Base-by-base conservation (phyloP, 805 yeast genomes). In the Candida incommunis region DNA sequence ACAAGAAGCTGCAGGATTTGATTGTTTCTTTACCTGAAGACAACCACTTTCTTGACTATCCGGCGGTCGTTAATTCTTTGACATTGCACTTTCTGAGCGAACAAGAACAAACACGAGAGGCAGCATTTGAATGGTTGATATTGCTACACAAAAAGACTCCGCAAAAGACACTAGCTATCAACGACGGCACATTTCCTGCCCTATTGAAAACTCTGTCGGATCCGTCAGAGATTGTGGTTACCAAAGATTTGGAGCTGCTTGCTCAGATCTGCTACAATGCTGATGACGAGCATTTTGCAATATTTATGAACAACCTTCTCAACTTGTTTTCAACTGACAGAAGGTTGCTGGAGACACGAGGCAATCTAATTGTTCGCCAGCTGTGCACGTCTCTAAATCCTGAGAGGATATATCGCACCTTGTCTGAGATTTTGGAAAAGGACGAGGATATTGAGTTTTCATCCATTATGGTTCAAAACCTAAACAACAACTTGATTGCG, bases 81-180 rank as follows among this genome's bases (percentile, higher is more conserved):
- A 79, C 85, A 2, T 59, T 76, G 35, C 94, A 87, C 57, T 78
- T 82, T 49, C 63, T 76, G 47, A 78, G 76, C 50, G 85, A 82
- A 44, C 80, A 83, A 52, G 95, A 86, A 49, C 76, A 79, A 23
- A 82, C 96, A 0, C 72, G 92, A 47, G 71, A 86, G 26, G 85
- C 94, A 0, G 80, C 92, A 22, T 65, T 92, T 27, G 95, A 88
- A 51, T 92, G 98, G 98, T 67, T 92, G 25, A 76, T 78, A 15
- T 76, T 85, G 71, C 68, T 92, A 35, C 90, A 87, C 56, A 70
- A 75, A 23, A 80, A 80, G 51, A 80, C 80, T 20, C 81, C 82
- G 2, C 63, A 67, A 34, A 71, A 74, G 48, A 67, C 79, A 27
- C 58, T 78, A 23, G 58, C 61, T 21, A 54, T 59, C 31, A 56